These are phyloP conservation scores for Colletotrichum sublineola DNA, from an alignment of 2,329 filamentous ascomycete species.

Conservation along the genomic window DNA sequence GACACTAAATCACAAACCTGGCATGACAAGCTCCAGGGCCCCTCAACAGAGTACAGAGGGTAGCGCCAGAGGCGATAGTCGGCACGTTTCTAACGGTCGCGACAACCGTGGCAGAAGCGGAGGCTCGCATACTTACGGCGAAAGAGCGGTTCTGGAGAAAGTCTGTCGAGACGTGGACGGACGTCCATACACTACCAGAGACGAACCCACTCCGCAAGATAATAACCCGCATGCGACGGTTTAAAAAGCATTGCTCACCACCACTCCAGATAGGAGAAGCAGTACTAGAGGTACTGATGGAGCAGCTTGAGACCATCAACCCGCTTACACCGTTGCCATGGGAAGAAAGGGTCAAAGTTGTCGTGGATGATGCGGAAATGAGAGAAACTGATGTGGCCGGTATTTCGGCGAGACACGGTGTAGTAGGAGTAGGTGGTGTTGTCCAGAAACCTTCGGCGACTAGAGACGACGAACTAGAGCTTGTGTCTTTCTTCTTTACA, in stretches of 20 bases:
- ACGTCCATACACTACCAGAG: too few relatives aligned
- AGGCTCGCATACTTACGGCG: not conserved
- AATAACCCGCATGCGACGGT: not conserved
- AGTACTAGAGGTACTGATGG: not conserved
- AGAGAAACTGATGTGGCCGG: not conserved
- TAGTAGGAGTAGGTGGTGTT: conserved; percentile 42
- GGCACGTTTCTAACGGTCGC: not conserved
- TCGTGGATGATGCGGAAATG: not conserved
- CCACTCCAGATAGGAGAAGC: not conserved
- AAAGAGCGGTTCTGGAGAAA: too few relatives aligned
- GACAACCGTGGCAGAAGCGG: too few relatives aligned
- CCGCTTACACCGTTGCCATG: not conserved
- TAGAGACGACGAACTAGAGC: conserved; percentile 21
- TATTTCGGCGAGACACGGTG: conserved; percentile 37
- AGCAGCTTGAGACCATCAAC: not conserved
- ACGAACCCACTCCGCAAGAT: not conserved
- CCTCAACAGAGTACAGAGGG: not conserved
- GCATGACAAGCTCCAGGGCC: too few relatives aligned
- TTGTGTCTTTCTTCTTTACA: conserved; percentile 43
- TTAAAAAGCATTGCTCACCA: not conserved
- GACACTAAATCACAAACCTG: too few relatives aligned
- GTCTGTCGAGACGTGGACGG: too few relatives aligned
- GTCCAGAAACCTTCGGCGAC: conserved; percentile 15
- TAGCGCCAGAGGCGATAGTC: not conserved
- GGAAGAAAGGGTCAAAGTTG: not conserved